A percentile compares a stretch with the other conserved stretches of the same genome.
phyloP scores from a whole-genome alignment of 148 eudicot species.

The Rhododendron kiyosumense region DNA sequence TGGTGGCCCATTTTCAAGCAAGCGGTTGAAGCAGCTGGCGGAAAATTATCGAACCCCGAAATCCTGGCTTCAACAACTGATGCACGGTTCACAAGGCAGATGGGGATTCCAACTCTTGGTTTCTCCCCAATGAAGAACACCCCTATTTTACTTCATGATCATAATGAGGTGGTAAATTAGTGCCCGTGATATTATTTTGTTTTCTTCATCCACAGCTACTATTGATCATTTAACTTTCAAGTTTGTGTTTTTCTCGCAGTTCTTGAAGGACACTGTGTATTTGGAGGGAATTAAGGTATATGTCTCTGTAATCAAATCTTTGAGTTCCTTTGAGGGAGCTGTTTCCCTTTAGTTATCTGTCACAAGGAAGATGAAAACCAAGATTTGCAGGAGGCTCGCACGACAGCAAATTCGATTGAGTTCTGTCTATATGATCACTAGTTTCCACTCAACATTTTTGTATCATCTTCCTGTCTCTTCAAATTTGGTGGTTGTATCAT shows the following conservation, averaged over 20 bases:
- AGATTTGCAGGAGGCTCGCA: no score
- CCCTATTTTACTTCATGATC: constrained; percentile 90
- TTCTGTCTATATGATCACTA: background rate
- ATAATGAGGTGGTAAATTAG: constrained; percentile 71
- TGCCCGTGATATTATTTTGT: background rate
- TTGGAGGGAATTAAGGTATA: constrained; percentile 75
- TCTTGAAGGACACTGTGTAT: constrained; percentile 50
- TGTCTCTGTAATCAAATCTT: constrained; percentile 58
- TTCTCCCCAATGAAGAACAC: constrained; percentile 95
- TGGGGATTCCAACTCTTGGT: constrained; percentile 81
- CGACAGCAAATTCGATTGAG: background rate
- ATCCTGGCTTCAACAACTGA: constrained; percentile 81
- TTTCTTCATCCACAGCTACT: background rate
- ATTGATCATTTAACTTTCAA: background rate
- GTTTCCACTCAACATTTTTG: background rate
- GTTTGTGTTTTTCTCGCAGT: constrained; percentile 33
- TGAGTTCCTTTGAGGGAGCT: constrained; percentile 62
- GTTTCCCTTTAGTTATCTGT: background rate
- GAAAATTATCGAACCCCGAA: constrained; percentile 74
- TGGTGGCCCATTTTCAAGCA: constrained; percentile 83
- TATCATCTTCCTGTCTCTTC: background rate
- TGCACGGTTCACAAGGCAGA: constrained; percentile 59
- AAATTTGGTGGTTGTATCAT: background rate
- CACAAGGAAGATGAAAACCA: no score
- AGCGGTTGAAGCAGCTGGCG: constrained; percentile 65